Conservation (phyloP, 352 stramenopile genomes). For the Phytophthora ramorum region DNA sequence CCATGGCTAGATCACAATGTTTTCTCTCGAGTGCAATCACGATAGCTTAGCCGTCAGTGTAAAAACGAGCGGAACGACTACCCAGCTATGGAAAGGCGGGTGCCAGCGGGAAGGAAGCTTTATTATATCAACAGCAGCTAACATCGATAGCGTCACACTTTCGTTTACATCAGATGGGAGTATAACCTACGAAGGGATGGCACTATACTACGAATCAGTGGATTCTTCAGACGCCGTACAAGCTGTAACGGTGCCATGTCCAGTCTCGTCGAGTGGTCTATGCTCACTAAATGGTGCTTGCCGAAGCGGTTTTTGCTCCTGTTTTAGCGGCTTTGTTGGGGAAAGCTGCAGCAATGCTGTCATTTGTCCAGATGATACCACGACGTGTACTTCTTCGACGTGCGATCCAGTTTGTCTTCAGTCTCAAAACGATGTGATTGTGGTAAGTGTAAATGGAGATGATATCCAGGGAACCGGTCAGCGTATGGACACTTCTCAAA, state of each 20-base stretch:
- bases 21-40: constrained; percentile 71
- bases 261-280: constrained; percentile 27
- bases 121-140: constrained; percentile 32
- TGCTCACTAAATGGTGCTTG: constrained; percentile 65
- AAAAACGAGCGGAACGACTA: constrained; percentile 12
- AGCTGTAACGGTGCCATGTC: constrained; percentile 41
- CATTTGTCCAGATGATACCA: constrained; percentile 47
- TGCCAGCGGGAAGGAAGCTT: constrained; percentile 57
- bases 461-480: constrained; percentile 60
- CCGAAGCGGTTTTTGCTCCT: constrained; percentile 47
- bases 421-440: constrained; percentile 42
- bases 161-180: constrained; percentile 52
- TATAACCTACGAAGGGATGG: constrained; percentile 50
- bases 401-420: constrained; percentile 58
- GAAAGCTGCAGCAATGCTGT: constrained; percentile 71
- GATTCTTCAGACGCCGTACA: constrained; percentile 6
- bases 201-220: constrained; percentile 48
- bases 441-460: constrained; percentile 56
- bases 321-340: constrained; percentile 63
- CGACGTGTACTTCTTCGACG: constrained; percentile 30
- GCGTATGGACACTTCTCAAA: constrained; percentile 55
- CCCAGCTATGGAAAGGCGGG: constrained; percentile 54
- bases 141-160: constrained; percentile 45
- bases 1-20: constrained; percentile 40
- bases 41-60: constrained; percentile 45